Evolutionary conservation across 2,329 filamentous ascomycete species (phyloP).

Genomic region (Xylariaceae sp.): DNA sequence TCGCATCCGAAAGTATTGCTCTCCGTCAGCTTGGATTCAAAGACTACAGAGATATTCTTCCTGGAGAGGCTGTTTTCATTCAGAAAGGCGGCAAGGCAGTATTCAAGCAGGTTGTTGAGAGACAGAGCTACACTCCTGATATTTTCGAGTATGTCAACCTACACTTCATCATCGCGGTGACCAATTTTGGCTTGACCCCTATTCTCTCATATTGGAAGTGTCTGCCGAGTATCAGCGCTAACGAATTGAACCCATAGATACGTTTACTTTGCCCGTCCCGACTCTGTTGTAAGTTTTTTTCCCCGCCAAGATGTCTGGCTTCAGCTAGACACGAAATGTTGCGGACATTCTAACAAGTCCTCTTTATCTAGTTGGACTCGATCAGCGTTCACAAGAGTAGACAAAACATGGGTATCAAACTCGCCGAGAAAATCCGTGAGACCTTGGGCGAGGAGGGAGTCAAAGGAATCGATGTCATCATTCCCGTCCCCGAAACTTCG

Average conservation of each 20-base stretch:
- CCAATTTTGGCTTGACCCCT: neutral
- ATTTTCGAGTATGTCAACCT: slow-evolving; percentile 20
- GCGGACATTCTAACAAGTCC: no score
- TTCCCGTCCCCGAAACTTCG: slow-evolving; percentile 69
- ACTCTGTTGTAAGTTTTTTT: slow-evolving; percentile 53
- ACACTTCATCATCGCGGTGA: neutral
- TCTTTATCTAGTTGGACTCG: slow-evolving; percentile 10
- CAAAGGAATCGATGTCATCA: slow-evolving; percentile 59
- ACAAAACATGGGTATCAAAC: slow-evolving; percentile 68
- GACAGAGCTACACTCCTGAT: slow-evolving; percentile 64
- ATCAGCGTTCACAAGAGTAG: slow-evolving; percentile 60
- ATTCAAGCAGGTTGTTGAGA: slow-evolving; percentile 62
- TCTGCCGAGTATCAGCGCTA: neutral
- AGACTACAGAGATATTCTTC: slow-evolving; percentile 63
- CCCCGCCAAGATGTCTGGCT: no score
- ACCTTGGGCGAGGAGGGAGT: slow-evolving; percentile 59
- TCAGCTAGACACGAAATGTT: no score
- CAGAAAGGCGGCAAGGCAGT: slow-evolving; percentile 64
- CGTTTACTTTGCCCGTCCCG: slow-evolving; percentile 72
- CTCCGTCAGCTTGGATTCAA: slow-evolving; percentile 66
- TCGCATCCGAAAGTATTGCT: slow-evolving; percentile 74
- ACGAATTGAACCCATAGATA: slow-evolving; percentile 41
- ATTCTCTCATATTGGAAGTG: neutral
- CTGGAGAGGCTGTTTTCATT: slow-evolving; percentile 72
- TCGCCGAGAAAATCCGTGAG: slow-evolving; percentile 62